Evolutionary conservation across 164 flowering plant species (phyloP), one percentile per base, ranked within the genome.

Genomic region (Berberis vulgaris): DNA sequence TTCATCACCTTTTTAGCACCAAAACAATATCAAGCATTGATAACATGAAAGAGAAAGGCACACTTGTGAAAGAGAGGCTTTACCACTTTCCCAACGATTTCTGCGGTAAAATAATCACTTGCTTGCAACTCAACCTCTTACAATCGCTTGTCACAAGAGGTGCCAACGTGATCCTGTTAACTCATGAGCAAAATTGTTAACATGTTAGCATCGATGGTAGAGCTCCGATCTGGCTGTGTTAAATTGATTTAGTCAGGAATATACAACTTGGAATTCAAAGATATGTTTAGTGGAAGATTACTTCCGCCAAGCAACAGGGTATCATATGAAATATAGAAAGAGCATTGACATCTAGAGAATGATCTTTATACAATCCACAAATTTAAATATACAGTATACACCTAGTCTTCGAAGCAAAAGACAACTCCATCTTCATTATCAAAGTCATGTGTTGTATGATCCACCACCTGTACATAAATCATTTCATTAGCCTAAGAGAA

Each of bases 381-480:
- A 8, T 46, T 46, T 5, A 46, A 8, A 8, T 46, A 46, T 5
- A 5, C 49, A 12, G 5, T 39, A 58, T 43, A 57, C 53, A 67
- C 59, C 73, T 79, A 76, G 49, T 79, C 87, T 46, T 83, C 79
- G 43, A 83, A 64, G 1, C 54, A 39, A 69, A 85, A 82, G 6
- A 70, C 57, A 39, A 79, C 79, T 7, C 82, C 83, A 61, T 83
- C 75, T 63, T 74, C 73, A 69, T 78, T 72, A 43, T 3, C 44
- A 72, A 87, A 87, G 75, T 72, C 7, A 49, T 85, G 94, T 1
- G 78, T 77, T 5, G 94, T 85, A 69, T 83, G 94, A 79, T 87
- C 94, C 58, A 85, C 86, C 64, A 76, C 87, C 89, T 87, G 67
- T 71, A 71, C 13, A 49, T 9, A 39, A 55, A 55, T n/a, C 5